These are phyloP conservation scores for Pichia nakasei DNA, from an alignment of 805 yeast species.

Conservation along the genomic window DNA sequence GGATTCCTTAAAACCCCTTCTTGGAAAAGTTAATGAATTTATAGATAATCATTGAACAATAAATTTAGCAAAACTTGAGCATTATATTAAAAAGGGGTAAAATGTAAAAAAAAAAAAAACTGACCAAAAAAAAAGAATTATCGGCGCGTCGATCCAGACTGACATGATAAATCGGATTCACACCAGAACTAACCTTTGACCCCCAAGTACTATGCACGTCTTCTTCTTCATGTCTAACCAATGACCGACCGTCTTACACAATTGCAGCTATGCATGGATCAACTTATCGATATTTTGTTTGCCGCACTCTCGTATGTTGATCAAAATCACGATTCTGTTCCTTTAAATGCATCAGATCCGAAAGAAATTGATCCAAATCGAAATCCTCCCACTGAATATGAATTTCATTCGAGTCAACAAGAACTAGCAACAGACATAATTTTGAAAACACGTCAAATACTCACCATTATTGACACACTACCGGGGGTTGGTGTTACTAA, in stretches of 20 bases:
- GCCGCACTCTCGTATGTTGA: slow-evolving; percentile 76
- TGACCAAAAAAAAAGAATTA: no score
- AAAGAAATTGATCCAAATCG: slow-evolving; percentile 56
- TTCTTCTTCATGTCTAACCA: no score
- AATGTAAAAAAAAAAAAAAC: no score
- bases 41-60: no score
- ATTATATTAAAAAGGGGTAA: no score
- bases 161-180: no score
- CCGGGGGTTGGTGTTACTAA: slow-evolving; percentile 91
- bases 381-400: slow-evolving; percentile 31
- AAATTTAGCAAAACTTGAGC: no score
- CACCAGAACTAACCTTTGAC: no score
- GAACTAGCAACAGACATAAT: slow-evolving; percentile 83
- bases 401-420: slow-evolving; percentile 41
- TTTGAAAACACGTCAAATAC: slow-evolving; percentile 76
- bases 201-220: no score
- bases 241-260: slow-evolving; percentile 90
- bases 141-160: no score
- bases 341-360: slow-evolving; percentile 39
- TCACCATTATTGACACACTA: slow-evolving; percentile 73
- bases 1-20: no score
- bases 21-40: no score
- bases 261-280: slow-evolving; percentile 81
- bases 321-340: slow-evolving; percentile 56
- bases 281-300: slow-evolving; percentile 67